Conservation (phyloP, 768 basidiomycete genomes). For the Dendrothele bispora region DNA sequence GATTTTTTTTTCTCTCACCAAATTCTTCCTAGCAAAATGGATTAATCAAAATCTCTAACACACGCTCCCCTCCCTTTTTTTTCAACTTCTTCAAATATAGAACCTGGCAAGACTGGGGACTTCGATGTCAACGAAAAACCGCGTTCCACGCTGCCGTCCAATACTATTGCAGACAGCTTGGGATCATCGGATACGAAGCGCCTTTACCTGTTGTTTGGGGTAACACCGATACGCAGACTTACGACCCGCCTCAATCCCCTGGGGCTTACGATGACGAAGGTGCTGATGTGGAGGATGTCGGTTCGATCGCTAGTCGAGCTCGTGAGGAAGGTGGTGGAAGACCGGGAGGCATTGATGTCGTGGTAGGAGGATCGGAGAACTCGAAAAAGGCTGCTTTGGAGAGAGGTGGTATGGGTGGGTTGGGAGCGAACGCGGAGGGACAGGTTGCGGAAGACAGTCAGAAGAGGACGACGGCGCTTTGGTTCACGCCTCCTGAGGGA, state of each 20-base stretch:
- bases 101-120: slow-evolving; percentile 63
- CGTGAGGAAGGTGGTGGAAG: background rate
- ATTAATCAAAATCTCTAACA: background rate
- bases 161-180: slow-evolving; percentile 68
- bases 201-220: slow-evolving; percentile 59
- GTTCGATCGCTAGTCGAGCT: background rate
- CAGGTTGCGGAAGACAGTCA: slow-evolving; percentile 1
- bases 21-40: too few species aligned
- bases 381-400: slow-evolving; percentile 1
- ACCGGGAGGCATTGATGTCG: background rate
- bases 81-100: slow-evolving; percentile 25
- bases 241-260: slow-evolving; percentile 4
- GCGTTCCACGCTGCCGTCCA: slow-evolving; percentile 81
- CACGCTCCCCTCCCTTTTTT: background rate
- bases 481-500: slow-evolving; percentile 45
- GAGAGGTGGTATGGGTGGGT: background rate
- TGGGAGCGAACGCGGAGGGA: background rate
- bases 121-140: slow-evolving; percentile 60
- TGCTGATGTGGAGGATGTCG: slow-evolving; percentile 9
- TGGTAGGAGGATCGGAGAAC: background rate
- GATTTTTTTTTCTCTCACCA: background rate
- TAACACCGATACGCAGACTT: slow-evolving; percentile 26
- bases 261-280: background rate
- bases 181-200: slow-evolving; percentile 60
- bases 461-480: slow-evolving; percentile 33